phyloP scores from a whole-genome alignment of 306 rosid species.

The Datisca glomerata region DNA sequence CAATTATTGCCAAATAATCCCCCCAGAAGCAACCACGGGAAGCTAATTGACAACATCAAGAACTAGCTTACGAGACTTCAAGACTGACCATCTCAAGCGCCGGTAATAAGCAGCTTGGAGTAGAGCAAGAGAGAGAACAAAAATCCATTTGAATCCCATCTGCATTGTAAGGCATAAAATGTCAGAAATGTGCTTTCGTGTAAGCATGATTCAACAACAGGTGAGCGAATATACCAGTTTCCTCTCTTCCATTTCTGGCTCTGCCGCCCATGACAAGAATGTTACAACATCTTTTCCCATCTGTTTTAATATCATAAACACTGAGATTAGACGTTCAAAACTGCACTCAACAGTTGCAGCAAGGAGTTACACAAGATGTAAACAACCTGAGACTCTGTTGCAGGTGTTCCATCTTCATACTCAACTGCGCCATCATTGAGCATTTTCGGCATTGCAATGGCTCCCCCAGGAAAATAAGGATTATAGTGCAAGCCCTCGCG shows the following conservation, averaged over 20 bases:
- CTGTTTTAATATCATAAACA: slow-evolving; percentile 22
- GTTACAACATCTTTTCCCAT: slow-evolving; percentile 95
- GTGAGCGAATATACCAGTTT: slow-evolving; percentile 53
- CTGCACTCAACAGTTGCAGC: neutral
- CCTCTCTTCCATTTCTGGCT: slow-evolving; percentile 99
- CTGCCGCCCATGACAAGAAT: slow-evolving; percentile 90
- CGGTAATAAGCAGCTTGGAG: slow-evolving; percentile 92
- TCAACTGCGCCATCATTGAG: slow-evolving; percentile 95
- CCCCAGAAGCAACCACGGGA: slow-evolving; percentile 28
- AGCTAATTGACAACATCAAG: slow-evolving; percentile 75
- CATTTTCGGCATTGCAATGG: slow-evolving; percentile 99
- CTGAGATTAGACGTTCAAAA: neutral
- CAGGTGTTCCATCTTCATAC: slow-evolving; percentile 85
- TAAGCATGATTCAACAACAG: neutral
- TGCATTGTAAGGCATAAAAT: slow-evolving; percentile 16
- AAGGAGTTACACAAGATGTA: neutral
- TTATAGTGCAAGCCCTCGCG: slow-evolving; percentile 91
- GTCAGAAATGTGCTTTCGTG: neutral
- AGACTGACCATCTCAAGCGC: slow-evolving; percentile 86
- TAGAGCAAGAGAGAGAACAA: slow-evolving; percentile 79
- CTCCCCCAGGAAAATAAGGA: slow-evolving; percentile 98
- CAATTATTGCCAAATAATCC: slow-evolving; percentile 42
- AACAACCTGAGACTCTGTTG: slow-evolving; percentile 88
- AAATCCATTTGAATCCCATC: slow-evolving; percentile 99
- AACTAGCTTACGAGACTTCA: slow-evolving; percentile 96